Evolutionary conservation across 768 basidiomycete genomes (phyloP).

Genomic region (Leccinum boreale): DNA sequence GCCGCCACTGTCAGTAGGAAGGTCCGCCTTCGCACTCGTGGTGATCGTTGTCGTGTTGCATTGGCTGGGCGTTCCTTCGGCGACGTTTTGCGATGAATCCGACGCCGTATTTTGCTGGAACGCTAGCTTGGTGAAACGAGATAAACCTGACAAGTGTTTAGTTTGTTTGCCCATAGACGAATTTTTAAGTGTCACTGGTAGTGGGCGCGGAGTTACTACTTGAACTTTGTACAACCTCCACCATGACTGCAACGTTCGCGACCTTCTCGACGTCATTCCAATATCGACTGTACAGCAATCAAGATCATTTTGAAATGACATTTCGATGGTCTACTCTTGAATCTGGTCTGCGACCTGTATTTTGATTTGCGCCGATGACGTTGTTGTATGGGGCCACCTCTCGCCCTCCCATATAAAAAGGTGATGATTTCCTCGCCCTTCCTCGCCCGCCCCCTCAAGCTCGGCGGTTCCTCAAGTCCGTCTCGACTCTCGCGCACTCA

Average conservation of each 20-base stretch:
- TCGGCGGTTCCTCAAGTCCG: conserved; percentile 15
- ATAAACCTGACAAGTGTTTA: conserved; percentile 40
- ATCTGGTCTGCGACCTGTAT: background rate
- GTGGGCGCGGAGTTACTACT: conserved; percentile 6
- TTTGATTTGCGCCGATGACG: conserved; percentile 7
- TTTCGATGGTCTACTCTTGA: background rate
- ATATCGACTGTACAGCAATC: background rate
- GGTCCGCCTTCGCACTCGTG: background rate
- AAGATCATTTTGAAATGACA: background rate
- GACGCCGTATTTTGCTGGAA: conserved; percentile 24
- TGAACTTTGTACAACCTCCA: background rate
- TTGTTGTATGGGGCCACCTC: background rate
- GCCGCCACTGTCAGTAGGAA: background rate
- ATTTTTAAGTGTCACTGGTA: background rate
- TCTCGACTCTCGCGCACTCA: conserved; percentile 12
- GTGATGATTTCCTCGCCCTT: background rate
- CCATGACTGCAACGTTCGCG: background rate
- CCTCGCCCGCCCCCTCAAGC: background rate
- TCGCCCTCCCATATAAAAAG: conserved; percentile 13
- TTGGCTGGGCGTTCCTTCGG: background rate
- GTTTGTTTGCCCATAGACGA: conserved; percentile 40
- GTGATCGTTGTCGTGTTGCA: background rate
- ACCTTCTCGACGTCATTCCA: background rate
- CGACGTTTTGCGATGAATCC: conserved; percentile 5
- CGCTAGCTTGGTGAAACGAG: conserved; percentile 40